A percentile compares a stretch with the other conserved stretches of the same genome.
phyloP scores from a whole-genome alignment of 768 basidiomycete genomes.

The Russula vinacea region DNA sequence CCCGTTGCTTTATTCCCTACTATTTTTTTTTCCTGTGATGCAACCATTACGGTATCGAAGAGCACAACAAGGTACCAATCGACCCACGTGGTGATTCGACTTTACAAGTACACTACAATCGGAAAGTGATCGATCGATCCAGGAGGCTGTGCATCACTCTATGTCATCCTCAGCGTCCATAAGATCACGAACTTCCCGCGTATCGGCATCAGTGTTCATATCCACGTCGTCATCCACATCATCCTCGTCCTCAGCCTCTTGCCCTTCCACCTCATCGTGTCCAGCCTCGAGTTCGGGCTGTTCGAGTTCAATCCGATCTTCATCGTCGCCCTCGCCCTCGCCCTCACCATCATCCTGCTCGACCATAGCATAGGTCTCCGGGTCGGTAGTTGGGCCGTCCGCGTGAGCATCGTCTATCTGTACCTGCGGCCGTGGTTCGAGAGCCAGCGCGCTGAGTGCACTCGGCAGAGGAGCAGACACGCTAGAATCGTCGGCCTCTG shows the following conservation, averaged over 20 bases:
- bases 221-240: conserved; percentile 18
- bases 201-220: conserved; percentile 12
- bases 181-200: conserved; percentile 4
- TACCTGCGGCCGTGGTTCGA: conserved; percentile 31
- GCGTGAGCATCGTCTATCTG: neutral
- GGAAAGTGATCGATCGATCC: no score
- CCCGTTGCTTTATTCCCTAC: no score
- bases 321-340: conserved; percentile 33
- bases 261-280: conserved; percentile 8
- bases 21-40: no score
- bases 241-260: conserved; percentile 8
- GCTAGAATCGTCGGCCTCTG: neutral
- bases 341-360: conserved; percentile 37
- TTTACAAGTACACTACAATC: no score
- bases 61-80: no score
- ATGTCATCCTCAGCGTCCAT: conserved; percentile 13
- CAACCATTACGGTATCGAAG: no score
- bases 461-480: conserved; percentile 29
- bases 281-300: conserved; percentile 6
- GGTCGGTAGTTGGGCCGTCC: conserved; percentile 16
- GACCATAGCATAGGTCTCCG: conserved; percentile 32
- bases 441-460: conserved; percentile 27
- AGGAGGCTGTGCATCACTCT: neutral
- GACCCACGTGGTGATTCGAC: no score
- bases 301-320: conserved; percentile 18